Evolutionary conservation across 2,329 filamentous ascomycete genomes (phyloP).

Genomic region (Penicillium sp.): DNA sequence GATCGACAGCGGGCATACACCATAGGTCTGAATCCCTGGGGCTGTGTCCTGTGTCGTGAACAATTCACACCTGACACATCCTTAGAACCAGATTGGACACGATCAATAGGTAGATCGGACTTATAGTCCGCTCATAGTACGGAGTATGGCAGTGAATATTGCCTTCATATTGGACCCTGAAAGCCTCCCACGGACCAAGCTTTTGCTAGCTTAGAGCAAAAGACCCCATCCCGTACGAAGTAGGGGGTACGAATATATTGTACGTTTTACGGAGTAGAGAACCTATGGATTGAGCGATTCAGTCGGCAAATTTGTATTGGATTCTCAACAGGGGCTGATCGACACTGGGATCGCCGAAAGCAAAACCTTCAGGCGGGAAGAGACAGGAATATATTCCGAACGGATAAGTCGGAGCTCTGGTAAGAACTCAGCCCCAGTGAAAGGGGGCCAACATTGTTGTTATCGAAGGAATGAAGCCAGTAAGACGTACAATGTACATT

Average conservation of each 20-base stretch:
- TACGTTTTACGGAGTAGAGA: not conserved
- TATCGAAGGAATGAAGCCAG: not conserved
- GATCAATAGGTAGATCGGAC: too few relatives aligned
- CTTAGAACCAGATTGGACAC: not conserved
- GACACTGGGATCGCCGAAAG: conserved; percentile 2
- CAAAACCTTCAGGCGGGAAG: conserved; percentile 3
- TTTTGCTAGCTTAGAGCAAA: not conserved
- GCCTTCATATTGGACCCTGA: not conserved
- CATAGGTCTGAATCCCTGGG: not conserved
- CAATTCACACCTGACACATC: not conserved
- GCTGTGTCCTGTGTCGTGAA: not conserved
- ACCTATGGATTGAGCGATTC: not conserved
- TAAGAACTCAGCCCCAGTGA: not conserved
- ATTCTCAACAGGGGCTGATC: conserved; percentile 14
- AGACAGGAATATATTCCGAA: not conserved
- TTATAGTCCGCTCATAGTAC: too few relatives aligned
- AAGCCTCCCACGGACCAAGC: not conserved
- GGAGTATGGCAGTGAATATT: not conserved
- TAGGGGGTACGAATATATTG: too few relatives aligned
- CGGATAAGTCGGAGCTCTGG: not conserved
- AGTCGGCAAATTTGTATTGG: not conserved
- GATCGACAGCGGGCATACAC: not conserved
- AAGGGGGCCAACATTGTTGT: not conserved
- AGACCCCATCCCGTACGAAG: not conserved
- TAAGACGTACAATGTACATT: not conserved